Conservation (phyloP, 441 rosid genomes). For the Eruca vesicaria region DNA sequence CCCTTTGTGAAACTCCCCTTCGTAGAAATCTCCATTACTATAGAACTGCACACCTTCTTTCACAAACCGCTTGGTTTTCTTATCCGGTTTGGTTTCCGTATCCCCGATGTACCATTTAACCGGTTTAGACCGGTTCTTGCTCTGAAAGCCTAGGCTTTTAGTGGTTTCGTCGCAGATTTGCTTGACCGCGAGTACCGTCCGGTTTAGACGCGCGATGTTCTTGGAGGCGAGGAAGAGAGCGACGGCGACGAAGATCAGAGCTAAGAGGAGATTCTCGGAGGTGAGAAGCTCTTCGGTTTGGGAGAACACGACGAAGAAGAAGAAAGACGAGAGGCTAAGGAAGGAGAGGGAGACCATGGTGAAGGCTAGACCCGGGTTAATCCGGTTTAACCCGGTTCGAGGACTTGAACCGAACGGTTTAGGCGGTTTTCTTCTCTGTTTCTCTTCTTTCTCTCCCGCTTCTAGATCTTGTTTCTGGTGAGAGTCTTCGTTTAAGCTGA, state of each 20-base stretch:
- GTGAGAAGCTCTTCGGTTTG: constrained; percentile 64
- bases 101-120: constrained; percentile 86
- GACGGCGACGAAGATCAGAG: constrained; percentile 69
- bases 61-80: constrained; percentile 34
- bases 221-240: constrained; percentile 75
- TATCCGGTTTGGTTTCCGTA: constrained; percentile 31
- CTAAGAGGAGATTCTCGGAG: constrained; percentile 76
- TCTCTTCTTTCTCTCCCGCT: constrained; percentile 42
- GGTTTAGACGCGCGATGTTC: constrained; percentile 59
- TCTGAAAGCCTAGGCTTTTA: constrained; percentile 32
- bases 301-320: constrained; percentile 55
- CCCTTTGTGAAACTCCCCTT: constrained; percentile 86
- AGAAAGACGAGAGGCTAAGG: constrained; percentile 48
- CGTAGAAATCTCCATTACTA: constrained; percentile 88
- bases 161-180: constrained; percentile 48
- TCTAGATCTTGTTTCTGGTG: constrained; percentile 38
- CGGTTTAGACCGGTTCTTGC: constrained; percentile 46
- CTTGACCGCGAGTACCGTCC: constrained; percentile 39
- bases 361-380: constrained; percentile 48
- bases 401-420: constrained; percentile 44
- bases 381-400: constrained; percentile 47
- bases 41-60: constrained; percentile 91
- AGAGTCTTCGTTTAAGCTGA: constrained; percentile 55
- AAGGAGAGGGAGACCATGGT: constrained; percentile 51
- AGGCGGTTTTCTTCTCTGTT: constrained; percentile 42